phyloP scores from a whole-genome alignment of 257 asterid species.

The Paraleonurus japonicus region DNA sequence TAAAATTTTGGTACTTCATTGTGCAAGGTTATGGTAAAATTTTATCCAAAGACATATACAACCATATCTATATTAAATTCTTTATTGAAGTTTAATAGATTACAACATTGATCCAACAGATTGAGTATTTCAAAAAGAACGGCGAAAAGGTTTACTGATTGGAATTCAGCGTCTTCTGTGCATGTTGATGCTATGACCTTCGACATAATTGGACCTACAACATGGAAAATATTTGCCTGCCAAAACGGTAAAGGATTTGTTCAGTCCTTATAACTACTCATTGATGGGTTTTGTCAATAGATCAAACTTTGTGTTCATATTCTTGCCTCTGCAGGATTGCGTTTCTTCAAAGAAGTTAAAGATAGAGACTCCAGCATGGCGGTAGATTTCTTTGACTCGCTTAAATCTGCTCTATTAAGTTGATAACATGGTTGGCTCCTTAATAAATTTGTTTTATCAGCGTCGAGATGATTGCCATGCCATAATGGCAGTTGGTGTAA shows the following conservation, averaged over 20 bases:
- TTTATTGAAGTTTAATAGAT: background rate
- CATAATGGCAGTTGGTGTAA: conserved; percentile 92
- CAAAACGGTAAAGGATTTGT: conserved; percentile 55
- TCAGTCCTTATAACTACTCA: background rate
- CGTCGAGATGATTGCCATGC: conserved; percentile 73
- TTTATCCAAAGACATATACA: too few species aligned
- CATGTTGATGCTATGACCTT: conserved; percentile 67
- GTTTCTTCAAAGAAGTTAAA: conserved; percentile 88
- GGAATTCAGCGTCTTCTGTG: conserved; percentile 41
- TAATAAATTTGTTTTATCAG: conserved; percentile 28
- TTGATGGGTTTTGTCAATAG: background rate
- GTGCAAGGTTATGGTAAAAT: background rate
- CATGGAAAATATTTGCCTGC: conserved; percentile 89
- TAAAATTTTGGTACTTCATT: background rate
- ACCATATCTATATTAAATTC: background rate
- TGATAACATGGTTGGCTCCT: background rate
- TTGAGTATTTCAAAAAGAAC: conserved; percentile 59
- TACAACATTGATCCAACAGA: conserved; percentile 34
- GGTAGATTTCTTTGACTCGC: conserved; percentile 38
- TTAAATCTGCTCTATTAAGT: background rate
- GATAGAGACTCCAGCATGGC: conserved; percentile 55
- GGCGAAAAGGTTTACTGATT: conserved; percentile 38
- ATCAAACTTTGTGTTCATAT: background rate
- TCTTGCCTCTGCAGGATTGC: conserved; percentile 57
- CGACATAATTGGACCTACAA: conserved; percentile 79